These are phyloP conservation scores for Malassezia brasiliensis DNA, from an alignment of 1,284 basidiomycete genomes.

Conservation along the genomic window DNA sequence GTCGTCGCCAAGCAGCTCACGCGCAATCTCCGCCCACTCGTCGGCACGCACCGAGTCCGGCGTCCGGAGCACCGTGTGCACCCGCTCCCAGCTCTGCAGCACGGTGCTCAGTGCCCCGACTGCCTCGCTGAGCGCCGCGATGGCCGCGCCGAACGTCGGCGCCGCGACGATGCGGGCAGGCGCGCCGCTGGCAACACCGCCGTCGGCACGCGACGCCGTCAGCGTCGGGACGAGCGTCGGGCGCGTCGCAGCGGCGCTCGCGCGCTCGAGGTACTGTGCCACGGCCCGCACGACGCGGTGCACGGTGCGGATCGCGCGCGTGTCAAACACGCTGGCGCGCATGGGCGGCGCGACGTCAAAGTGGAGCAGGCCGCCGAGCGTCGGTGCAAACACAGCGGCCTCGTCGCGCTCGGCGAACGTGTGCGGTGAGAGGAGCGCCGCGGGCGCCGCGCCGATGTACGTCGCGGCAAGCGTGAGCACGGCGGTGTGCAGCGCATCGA, in stretches of 20 bases:
- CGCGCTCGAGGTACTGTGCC: slow-evolving; percentile 35
- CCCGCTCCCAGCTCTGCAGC: slow-evolving; percentile 60
- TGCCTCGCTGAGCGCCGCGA: slow-evolving; percentile 59
- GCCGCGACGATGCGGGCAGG: slow-evolving; percentile 42
- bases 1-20: slow-evolving; percentile 22
- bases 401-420: slow-evolving; percentile 62
- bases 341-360: slow-evolving; percentile 5
- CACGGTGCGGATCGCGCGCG: slow-evolving; percentile 22
- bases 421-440: slow-evolving; percentile 60
- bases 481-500: slow-evolving; percentile 59
- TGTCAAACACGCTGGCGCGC: slow-evolving; percentile 27
- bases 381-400: slow-evolving; percentile 44
- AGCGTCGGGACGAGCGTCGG: slow-evolving; percentile 18
- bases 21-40: slow-evolving; percentile 57
- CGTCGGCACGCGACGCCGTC: slow-evolving; percentile 46
- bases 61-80: slow-evolving; percentile 63
- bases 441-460: slow-evolving; percentile 60
- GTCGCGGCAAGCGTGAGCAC: slow-evolving; percentile 67
- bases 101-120: slow-evolving; percentile 57
- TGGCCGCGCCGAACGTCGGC: slow-evolving; percentile 66
- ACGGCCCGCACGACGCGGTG: slow-evolving; percentile 26
- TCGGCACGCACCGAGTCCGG: slow-evolving; percentile 62
- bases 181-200: slow-evolving; percentile 47
- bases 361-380: slow-evolving; percentile 21
- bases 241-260: slow-evolving; percentile 19